Evolutionary conservation across 352 stramenopile species (phyloP).

Genomic region (Salisapilia sapeloensis): DNA sequence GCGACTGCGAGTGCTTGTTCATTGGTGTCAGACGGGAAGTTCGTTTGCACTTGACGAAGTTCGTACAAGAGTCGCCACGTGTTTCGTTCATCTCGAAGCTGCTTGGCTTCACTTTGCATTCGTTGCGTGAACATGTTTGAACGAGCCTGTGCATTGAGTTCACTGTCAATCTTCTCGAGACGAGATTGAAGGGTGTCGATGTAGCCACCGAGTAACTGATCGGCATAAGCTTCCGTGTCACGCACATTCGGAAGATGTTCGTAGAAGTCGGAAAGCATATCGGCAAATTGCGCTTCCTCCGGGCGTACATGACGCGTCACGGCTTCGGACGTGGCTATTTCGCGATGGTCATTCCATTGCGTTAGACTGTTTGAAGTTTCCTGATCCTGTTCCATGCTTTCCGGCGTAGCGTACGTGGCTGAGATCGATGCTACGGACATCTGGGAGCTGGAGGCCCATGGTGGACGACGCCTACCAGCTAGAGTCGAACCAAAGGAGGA

Average conservation of each 20-base stretch:
- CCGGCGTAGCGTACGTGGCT: constrained; percentile 26
- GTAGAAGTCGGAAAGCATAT: constrained; percentile 66
- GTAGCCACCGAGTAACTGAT: constrained; percentile 58
- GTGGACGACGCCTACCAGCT: no score
- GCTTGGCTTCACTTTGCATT: constrained; percentile 27
- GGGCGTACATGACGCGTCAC: constrained; percentile 45
- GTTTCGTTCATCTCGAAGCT: constrained; percentile 64
- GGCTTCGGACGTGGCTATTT: constrained; percentile 11
- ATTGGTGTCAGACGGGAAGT: constrained; percentile 19
- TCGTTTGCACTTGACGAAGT: constrained; percentile 35
- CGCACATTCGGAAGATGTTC: constrained; percentile 44
- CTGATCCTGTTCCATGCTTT: constrained; percentile 4
- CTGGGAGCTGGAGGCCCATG: no score
- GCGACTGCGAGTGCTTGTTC: constrained; percentile 3
- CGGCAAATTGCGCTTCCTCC: constrained; percentile 56
- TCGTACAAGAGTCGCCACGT: constrained; percentile 71
- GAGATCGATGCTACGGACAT: constrained; percentile 60
- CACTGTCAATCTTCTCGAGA: constrained; percentile 30
- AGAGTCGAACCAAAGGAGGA: no score
- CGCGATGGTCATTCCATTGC: constrained; percentile 9
- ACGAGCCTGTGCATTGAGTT: constrained; percentile 6
- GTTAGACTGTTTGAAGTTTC: constrained; percentile 23
- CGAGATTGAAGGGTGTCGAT: constrained; percentile 55
- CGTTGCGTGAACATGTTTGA: no score
- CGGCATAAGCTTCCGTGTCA: constrained; percentile 51